phyloP scores from a whole-genome alignment of 345 rosid species.

The Aquilaria yunnanensis region DNA sequence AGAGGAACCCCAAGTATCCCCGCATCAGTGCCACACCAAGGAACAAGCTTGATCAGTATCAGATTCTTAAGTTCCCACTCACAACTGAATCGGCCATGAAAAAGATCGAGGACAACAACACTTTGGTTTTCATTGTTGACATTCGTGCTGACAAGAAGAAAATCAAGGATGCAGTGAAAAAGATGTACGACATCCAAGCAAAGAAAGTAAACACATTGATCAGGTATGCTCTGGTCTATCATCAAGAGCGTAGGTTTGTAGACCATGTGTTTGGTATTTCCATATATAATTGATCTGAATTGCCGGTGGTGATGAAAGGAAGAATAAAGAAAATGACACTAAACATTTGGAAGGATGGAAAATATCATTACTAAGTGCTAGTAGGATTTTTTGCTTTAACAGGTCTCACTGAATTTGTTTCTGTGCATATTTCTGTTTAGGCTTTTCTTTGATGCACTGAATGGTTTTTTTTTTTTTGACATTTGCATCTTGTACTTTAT shows the following conservation, averaged over 20 bases:
- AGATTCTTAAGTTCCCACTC: constrained; percentile 84
- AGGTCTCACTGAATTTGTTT: background rate
- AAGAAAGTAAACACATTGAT: constrained; percentile 94
- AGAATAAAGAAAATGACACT: too few relatives aligned
- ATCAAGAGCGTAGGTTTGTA: too few relatives aligned
- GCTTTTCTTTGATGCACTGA: background rate
- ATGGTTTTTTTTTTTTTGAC: constrained; percentile 1
- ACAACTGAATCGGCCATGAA: constrained; percentile 95
- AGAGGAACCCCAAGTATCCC: constrained; percentile 70
- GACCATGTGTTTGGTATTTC: too few relatives aligned
- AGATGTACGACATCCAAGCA: constrained; percentile 91
- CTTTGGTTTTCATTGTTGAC: constrained; percentile 93
- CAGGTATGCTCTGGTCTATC: constrained; percentile 32
- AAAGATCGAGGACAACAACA: constrained; percentile 94
- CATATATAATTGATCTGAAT: too few relatives aligned
- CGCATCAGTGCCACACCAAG: constrained; percentile 81
- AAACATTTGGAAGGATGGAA: too few relatives aligned
- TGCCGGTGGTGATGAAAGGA: too few relatives aligned
- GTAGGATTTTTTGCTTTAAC: too few relatives aligned
- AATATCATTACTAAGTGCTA: too few relatives aligned
- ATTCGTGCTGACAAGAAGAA: constrained; percentile 90
- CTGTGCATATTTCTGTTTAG: background rate
- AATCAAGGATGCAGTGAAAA: constrained; percentile 88
- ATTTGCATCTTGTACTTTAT: background rate
- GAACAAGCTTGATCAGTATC: constrained; percentile 91